Percentiles rank a stretch among this genome's conserved stretches.
Evolutionary conservation across 495 filamentous ascomycete genomes (phyloP).

Genomic region (Peziza echinospora): DNA sequence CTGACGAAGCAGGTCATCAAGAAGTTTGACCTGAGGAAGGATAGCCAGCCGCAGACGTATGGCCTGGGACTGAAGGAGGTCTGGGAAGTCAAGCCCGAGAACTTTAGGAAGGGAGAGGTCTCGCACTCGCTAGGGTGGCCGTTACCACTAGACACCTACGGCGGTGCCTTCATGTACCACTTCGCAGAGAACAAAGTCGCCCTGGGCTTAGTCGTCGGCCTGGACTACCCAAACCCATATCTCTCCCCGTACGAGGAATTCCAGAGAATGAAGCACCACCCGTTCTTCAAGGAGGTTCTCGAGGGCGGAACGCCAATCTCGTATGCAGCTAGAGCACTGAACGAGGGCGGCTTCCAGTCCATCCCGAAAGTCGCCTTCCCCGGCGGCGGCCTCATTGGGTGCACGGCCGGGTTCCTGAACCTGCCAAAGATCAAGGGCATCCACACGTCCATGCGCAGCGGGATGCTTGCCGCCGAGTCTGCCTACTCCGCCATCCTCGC

Average conservation of each 20-base stretch:
- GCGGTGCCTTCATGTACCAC: slow-evolving; percentile 96
- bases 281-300: slow-evolving; percentile 56
- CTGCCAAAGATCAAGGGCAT: slow-evolving; percentile 98
- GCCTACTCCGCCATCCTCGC: slow-evolving; percentile 51
- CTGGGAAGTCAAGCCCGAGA: slow-evolving; percentile 88
- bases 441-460: slow-evolving; percentile 90
- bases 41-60: slow-evolving; percentile 87
- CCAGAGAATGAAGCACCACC: slow-evolving; percentile 97
- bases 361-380: slow-evolving; percentile 94
- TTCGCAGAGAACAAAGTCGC: slow-evolving; percentile 95
- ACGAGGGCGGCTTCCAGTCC: slow-evolving; percentile 92
- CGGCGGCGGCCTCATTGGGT: slow-evolving; percentile 85
- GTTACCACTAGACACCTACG: slow-evolving; percentile 71
- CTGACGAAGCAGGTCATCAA: slow-evolving; percentile 88
- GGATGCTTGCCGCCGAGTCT: slow-evolving; percentile 89
- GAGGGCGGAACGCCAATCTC: slow-evolving; percentile 95
- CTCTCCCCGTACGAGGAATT: slow-evolving; percentile 90
- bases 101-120: slow-evolving; percentile 70
- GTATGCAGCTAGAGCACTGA: slow-evolving; percentile 79
- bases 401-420: slow-evolving; percentile 91
- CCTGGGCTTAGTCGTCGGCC: slow-evolving; percentile 75
- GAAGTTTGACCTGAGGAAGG: slow-evolving; percentile 75
- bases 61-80: slow-evolving; percentile 89
- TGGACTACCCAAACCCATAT: slow-evolving; percentile 96
- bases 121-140: slow-evolving; percentile 89